Base-by-base conservation (phyloP, 768 basidiomycete species). In the Boletus barrowsii region DNA sequence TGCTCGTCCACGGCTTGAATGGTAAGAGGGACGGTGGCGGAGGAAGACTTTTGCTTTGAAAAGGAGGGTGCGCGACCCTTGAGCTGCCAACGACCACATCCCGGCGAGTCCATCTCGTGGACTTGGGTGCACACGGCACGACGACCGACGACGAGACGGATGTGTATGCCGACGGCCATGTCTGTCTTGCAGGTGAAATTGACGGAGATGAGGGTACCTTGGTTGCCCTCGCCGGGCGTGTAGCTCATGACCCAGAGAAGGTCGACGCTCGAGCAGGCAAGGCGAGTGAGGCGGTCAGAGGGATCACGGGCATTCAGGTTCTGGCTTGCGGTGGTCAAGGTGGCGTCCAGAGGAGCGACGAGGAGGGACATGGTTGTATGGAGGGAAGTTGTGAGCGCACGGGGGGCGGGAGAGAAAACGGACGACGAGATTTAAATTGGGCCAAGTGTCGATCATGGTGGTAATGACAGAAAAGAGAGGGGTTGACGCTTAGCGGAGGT, bases 61-160 rank as follows among this genome's bases (percentile, higher is more conserved):
- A 83, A 76, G 24, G 78, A 71, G 6, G 88, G 88, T 0, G 81
- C 79, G n/a, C 73, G 64, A 1, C 84, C 86, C 48, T 82, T 78
- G 48, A 90, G 80, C 64, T 85, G 82, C 85, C 83, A 88, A 43
- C 77, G 72, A 32, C 80, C 82, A 51, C 76, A 76, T 9, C 75
- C 70, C 1, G 74, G 65, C 13, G 73, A 64, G n/a, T 75, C 73
- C 0, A 86, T 63, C 60, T 81, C 78, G 42, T 76, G 75, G 29
- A 93, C 86, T 13, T 78, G 78, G 0, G 91, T 93, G 33, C 76
- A 75, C 24, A 93, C 78, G 3, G 89, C 81, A 57, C 80, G 83
- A 55, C 76, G 69, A 30, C 86, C 90, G 58, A 93, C 76, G 61
- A 92, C 83, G 58, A 93, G 82, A 48, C 91, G 83, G 22, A 92